A percentile compares a stretch with the other conserved stretches of the same genome.
These are phyloP conservation scores for Galerina sulciceps DNA, from an alignment of 768 basidiomycete genomes.

Conservation along the genomic window DNA sequence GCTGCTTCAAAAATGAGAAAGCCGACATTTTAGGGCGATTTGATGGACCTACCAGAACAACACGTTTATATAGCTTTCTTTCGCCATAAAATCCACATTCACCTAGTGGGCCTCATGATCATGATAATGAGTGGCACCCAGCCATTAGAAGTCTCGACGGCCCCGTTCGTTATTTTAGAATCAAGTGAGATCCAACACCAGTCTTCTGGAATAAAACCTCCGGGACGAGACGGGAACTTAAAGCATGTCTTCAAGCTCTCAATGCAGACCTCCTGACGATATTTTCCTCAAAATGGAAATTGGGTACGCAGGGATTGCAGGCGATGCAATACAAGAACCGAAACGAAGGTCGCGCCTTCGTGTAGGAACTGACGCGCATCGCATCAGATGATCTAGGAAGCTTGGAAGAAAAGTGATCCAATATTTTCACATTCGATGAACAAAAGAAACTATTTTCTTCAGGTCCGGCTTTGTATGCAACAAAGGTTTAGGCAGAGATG, in stretches of 20 bases:
- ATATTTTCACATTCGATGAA: too few species aligned
- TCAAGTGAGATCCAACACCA: background rate
- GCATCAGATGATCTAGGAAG: too few species aligned
- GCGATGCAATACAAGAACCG: background rate
- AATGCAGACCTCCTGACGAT: background rate
- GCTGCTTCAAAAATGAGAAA: background rate
- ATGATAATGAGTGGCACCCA: too few species aligned
- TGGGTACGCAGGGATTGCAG: background rate
- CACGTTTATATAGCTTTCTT: slow-evolving; percentile 1
- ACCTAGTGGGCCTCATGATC: too few species aligned
- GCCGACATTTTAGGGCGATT: background rate
- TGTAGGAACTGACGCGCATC: background rate
- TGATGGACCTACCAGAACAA: background rate
- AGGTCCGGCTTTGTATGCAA: too few species aligned
- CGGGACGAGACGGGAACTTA: background rate
- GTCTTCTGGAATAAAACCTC: background rate
- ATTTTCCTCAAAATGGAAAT: background rate
- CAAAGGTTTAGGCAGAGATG: too few species aligned
- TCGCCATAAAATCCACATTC: background rate
- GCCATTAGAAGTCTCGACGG: too few species aligned
- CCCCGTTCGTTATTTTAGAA: too few species aligned
- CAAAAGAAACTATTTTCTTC: too few species aligned
- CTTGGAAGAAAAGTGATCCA: too few species aligned
- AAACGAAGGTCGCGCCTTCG: background rate
- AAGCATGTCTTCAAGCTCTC: background rate